phyloP scores from a whole-genome alignment of 2,329 filamentous ascomycete genomes.

The Fonsecaea multimorphosa region DNA sequence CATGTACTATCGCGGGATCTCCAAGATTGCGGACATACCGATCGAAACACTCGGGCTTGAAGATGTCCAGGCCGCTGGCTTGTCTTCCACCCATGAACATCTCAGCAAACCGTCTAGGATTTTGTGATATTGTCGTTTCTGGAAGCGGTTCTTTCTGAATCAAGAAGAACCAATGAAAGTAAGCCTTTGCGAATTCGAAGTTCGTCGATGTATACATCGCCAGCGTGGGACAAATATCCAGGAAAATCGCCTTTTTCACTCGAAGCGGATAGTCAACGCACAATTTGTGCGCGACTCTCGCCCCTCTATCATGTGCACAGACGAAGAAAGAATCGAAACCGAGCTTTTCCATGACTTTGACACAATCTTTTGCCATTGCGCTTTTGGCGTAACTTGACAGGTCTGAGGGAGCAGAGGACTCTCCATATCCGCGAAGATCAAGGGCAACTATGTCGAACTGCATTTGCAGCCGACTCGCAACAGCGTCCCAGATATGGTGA shows the following conservation, averaged over 20 bases:
- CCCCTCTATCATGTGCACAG: slow-evolving; percentile 7
- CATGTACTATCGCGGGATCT: slow-evolving; percentile 6
- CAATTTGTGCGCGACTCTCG: slow-evolving; percentile 9
- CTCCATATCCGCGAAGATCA: slow-evolving; percentile 9
- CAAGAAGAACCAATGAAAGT: slow-evolving; percentile 15
- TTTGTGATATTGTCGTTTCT: slow-evolving; percentile 4
- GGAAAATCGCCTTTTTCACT: slow-evolving; percentile 1
- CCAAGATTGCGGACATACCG: slow-evolving; percentile 12
- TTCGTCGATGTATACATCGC: slow-evolving; percentile 4
- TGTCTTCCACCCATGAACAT: slow-evolving; percentile 11
- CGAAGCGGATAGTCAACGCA: slow-evolving; percentile 3
- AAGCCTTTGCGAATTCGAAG: slow-evolving; percentile 4
- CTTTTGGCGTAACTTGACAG: slow-evolving; percentile 3
- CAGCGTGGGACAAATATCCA: slow-evolving; percentile 10
- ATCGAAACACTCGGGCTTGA: slow-evolving; percentile 4
- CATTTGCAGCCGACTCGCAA: not conserved
- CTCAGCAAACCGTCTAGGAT: slow-evolving; percentile 8
- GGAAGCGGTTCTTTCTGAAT: slow-evolving; percentile 14
- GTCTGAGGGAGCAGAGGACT: not conserved
- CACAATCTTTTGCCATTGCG: slow-evolving; percentile 5
- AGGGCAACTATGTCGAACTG: slow-evolving; percentile 1
- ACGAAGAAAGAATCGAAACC: not conserved
- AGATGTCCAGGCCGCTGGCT: slow-evolving; percentile 2
- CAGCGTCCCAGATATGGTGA: slow-evolving; percentile 12
- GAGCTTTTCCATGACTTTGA: not conserved